These are phyloP conservation scores for Geosmithia putterillii DNA, from an alignment of 2,329 filamentous ascomycete genomes.

Conservation along the genomic window DNA sequence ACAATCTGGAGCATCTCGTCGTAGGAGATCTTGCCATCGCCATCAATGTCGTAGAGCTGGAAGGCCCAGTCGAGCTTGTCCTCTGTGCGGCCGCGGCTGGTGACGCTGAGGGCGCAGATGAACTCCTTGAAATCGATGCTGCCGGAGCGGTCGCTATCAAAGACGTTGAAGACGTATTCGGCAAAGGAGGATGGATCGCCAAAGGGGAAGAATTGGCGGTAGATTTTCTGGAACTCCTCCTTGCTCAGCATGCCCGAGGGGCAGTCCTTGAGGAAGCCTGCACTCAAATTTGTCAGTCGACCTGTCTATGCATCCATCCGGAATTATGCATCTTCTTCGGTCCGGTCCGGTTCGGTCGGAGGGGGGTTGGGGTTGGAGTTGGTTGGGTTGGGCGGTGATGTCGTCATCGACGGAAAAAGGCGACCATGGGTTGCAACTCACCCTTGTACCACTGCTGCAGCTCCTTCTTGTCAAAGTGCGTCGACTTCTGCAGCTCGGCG, in stretches of 20 bases:
- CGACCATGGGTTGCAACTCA: constrained; percentile 37
- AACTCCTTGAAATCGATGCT: constrained; percentile 99
- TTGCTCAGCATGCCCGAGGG: constrained; percentile 94
- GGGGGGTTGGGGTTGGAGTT: too few relatives aligned
- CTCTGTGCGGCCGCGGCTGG: constrained; percentile 95
- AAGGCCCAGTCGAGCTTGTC: constrained; percentile 99
- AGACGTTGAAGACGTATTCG: constrained; percentile 98
- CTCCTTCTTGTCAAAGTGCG: constrained; percentile 99
- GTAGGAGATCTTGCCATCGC: constrained; percentile 97
- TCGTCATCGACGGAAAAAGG: not conserved
- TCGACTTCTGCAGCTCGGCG: constrained; percentile 87
- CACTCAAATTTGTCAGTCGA: not conserved
- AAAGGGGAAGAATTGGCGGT: constrained; percentile 98
- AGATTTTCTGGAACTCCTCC: constrained; percentile 99
- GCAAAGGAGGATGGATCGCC: constrained; percentile 95
- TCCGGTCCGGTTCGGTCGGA: too few relatives aligned
- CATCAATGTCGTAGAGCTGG: constrained; percentile 97
- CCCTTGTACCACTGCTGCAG: constrained; percentile 99
- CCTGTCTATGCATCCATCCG: too few relatives aligned
- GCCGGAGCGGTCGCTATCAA: constrained; percentile 93
- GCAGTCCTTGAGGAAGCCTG: constrained; percentile 97
- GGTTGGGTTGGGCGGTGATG: too few relatives aligned
- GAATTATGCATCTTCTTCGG: too few relatives aligned
- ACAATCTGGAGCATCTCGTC: constrained; percentile 99
- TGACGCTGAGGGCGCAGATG: constrained; percentile 95